Conservation (phyloP, 2,329 filamentous ascomycete species). For the Paecilomyces dactylethromorphus region DNA sequence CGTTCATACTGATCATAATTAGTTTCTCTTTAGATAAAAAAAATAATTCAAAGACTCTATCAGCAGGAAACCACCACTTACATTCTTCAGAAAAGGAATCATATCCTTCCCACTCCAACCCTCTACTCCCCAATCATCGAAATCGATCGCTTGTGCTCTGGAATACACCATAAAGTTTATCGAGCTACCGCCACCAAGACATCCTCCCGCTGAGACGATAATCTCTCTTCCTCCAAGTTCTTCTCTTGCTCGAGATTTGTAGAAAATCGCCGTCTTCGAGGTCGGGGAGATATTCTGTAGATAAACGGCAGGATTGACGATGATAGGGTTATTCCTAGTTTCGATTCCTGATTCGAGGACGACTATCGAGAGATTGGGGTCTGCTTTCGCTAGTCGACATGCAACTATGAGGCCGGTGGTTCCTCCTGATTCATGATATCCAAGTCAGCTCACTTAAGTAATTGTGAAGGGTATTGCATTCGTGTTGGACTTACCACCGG, state of each 20-base stretch:
- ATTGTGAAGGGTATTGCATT: background rate
- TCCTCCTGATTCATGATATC: slow-evolving; percentile 27
- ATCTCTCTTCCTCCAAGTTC: slow-evolving; percentile 16
- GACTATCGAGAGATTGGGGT: slow-evolving; percentile 44
- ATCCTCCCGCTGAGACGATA: slow-evolving; percentile 39
- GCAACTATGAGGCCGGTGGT: slow-evolving; percentile 46
- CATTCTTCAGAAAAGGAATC: slow-evolving; percentile 47
- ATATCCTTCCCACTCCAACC: slow-evolving; percentile 50
- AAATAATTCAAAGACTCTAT: background rate
- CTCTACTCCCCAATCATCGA: slow-evolving; percentile 46
- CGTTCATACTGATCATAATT: slow-evolving; percentile 8
- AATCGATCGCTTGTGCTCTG: slow-evolving; percentile 31
- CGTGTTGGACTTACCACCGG: slow-evolving; percentile 32
- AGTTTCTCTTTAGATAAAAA: background rate
- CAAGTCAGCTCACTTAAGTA: background rate
- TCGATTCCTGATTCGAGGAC: slow-evolving; percentile 50
- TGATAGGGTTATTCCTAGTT: slow-evolving; percentile 44
- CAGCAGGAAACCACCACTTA: background rate
- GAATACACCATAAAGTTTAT: slow-evolving; percentile 53
- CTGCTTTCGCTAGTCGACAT: slow-evolving; percentile 44
- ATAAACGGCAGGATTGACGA: slow-evolving; percentile 49
- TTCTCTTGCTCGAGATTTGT: slow-evolving; percentile 41
- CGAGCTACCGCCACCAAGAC: slow-evolving; percentile 57
- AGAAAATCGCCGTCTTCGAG: slow-evolving; percentile 48
- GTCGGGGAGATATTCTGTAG: slow-evolving; percentile 42